Percentiles rank a stretch among this genome's conserved stretches.
phyloP scores from a whole-genome alignment of 768 basidiomycete genomes.

The Termitomyces sp. region DNA sequence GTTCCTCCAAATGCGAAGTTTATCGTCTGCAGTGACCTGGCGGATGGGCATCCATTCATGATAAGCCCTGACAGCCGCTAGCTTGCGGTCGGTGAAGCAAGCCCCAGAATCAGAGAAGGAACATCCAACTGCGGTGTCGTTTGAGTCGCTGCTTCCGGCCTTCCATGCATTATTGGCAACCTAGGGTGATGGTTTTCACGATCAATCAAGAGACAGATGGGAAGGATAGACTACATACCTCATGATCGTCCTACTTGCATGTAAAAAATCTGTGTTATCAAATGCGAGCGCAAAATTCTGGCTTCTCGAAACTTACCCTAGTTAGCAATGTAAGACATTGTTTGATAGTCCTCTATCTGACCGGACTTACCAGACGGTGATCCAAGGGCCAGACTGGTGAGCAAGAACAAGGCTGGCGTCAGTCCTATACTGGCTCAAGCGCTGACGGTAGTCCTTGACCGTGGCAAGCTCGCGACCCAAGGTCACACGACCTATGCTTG shows the following conservation, averaged over 20 bases:
- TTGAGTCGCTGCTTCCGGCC: conserved; percentile 25
- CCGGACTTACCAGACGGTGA: conserved; percentile 32
- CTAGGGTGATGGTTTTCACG: neutral
- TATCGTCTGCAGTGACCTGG: conserved; percentile 50
- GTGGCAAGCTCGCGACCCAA: conserved; percentile 55
- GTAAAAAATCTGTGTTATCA: neutral
- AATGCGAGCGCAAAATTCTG: neutral
- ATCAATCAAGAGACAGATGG: neutral
- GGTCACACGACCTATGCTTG: conserved; percentile 38
- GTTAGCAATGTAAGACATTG: neutral
- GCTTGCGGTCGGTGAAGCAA: conserved; percentile 43
- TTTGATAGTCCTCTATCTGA: neutral
- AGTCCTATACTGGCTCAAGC: conserved; percentile 49
- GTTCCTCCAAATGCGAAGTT: conserved; percentile 59
- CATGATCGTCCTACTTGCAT: conserved; percentile 1
- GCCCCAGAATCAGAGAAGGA: conserved; percentile 50
- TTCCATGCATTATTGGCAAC: conserved; percentile 5
- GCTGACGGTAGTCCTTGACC: conserved; percentile 51
- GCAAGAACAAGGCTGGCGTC: conserved; percentile 45
- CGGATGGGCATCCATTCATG: conserved; percentile 66
- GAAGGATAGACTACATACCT: neutral
- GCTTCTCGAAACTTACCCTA: neutral
- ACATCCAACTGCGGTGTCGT: conserved; percentile 49
- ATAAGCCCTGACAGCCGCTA: conserved; percentile 55
- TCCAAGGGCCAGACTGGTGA: conserved; percentile 52